Conservation (phyloP, 345 rosid genomes). For the Dipteronia sinensis region DNA sequence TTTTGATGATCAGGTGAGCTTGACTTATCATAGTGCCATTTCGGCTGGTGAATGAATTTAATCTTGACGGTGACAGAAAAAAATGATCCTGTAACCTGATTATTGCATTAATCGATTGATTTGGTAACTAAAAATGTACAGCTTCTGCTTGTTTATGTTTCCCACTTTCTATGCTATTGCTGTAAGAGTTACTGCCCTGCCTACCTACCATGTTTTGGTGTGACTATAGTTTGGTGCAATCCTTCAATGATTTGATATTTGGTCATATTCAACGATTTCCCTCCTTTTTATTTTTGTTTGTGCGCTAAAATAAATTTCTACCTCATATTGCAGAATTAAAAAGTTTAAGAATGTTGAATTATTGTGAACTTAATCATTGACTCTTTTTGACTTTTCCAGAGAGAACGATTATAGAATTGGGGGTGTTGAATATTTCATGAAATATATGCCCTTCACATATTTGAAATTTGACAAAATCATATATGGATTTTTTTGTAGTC, state of each 20-base stretch:
- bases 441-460: neutral
- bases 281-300: neutral
- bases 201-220: neutral
- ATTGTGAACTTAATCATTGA: neutral
- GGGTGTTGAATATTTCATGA: neutral
- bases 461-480: neutral
- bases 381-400: neutral
- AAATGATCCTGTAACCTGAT: neutral
- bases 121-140: neutral
- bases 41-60: neutral
- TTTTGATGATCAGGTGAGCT: constrained; percentile 48
- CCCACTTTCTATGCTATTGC: neutral
- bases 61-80: neutral
- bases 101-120: neutral
- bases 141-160: neutral
- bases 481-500: neutral
- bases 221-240: neutral
- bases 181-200: neutral
- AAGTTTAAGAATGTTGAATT: constrained; percentile 1
- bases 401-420: neutral
- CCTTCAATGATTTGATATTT: neutral
- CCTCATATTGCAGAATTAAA: neutral
- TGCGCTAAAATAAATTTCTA: neutral
- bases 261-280: neutral
- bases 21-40: constrained; percentile 6